Conservation (phyloP, 192 early-diverging fungal species). For the Coemansia sp. region DNA sequence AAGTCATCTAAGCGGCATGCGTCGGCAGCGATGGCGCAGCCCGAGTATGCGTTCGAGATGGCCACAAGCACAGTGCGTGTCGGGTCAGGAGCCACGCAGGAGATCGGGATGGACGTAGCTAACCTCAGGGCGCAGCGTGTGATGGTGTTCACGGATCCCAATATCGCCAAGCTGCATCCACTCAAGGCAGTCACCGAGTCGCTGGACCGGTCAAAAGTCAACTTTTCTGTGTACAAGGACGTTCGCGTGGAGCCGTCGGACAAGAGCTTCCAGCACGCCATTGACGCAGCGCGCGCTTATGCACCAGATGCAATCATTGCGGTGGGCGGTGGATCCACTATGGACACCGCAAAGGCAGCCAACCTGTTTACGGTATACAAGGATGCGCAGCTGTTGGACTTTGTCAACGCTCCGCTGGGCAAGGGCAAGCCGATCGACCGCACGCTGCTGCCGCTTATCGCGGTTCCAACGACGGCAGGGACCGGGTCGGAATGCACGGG, state of each 20-base stretch:
- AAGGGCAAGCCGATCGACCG: conserved; percentile 76
- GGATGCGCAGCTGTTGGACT: conserved; percentile 83
- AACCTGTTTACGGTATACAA: conserved; percentile 82
- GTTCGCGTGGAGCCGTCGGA: conserved; percentile 87
- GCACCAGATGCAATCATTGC: conserved; percentile 83
- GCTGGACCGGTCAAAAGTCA: conserved; percentile 65
- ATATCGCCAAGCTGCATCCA: conserved; percentile 71
- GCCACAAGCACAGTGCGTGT: conserved; percentile 87
- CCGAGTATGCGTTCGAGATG: conserved; percentile 83
- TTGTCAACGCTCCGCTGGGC: conserved; percentile 92
- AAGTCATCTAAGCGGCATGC: conserved; percentile 19
- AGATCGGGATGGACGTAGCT: conserved; percentile 81
- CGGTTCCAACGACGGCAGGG: conserved; percentile 65
- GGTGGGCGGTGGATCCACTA: conserved; percentile 88
- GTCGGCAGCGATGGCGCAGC: conserved; percentile 19
- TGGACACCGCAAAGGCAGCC: conserved; percentile 90
- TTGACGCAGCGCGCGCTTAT: conserved; percentile 73
- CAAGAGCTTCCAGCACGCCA: conserved; percentile 76
- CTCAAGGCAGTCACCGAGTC: conserved; percentile 76
- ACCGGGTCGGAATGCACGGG: conserved; percentile 91
- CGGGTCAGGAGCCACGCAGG: conserved; percentile 77
- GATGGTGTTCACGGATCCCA: conserved; percentile 80
- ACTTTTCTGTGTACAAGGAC: conserved; percentile 71
- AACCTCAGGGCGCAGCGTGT: conserved; percentile 82
- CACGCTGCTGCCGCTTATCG: conserved; percentile 76